These are phyloP conservation scores for Solanum tarijense DNA, from an alignment of 257 asterid genomes.

Conservation along the genomic window DNA sequence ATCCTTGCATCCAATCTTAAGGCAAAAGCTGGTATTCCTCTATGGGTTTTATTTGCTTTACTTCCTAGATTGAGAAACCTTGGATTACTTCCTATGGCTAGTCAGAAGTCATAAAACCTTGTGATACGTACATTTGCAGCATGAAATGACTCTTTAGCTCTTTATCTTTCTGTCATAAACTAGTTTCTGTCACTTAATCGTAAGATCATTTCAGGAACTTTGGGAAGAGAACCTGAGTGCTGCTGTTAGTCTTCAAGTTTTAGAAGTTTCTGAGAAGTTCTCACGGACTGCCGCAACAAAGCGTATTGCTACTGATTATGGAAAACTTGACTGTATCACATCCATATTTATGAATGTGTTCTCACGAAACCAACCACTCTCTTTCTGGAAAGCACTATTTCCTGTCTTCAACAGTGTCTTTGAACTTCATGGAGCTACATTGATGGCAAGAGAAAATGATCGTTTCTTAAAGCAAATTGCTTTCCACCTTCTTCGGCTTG, in stretches of 20 bases:
- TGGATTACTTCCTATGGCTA: not conserved
- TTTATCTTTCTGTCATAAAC: not conserved
- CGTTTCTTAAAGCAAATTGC: constrained; percentile 94
- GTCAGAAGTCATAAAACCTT: not conserved
- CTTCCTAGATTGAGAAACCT: not conserved
- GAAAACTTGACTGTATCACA: constrained; percentile 94
- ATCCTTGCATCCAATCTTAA: constrained; percentile 88
- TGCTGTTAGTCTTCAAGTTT: constrained; percentile 88
- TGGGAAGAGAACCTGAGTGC: constrained; percentile 99
- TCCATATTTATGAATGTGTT: constrained; percentile 71
- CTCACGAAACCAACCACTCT: constrained; percentile 84
- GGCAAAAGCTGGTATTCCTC: constrained; percentile 82
- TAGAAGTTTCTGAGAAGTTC: constrained; percentile 79
- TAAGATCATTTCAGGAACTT: constrained; percentile 60
- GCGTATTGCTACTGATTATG: constrained; percentile 91
- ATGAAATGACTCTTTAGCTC: not conserved
- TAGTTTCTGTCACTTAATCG: not conserved
- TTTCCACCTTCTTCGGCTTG: constrained; percentile 93
- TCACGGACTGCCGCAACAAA: constrained; percentile 71
- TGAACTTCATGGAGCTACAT: constrained; percentile 88
- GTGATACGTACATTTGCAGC: not conserved
- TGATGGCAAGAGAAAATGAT: constrained; percentile 98
- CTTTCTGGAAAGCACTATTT: constrained; percentile 82
- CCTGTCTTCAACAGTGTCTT: constrained; percentile 78
- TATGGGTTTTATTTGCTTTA: not conserved